Evolutionary conservation across 2,329 filamentous ascomycete genomes (phyloP).

Genomic region (Talaromyces albobiverticillius): DNA sequence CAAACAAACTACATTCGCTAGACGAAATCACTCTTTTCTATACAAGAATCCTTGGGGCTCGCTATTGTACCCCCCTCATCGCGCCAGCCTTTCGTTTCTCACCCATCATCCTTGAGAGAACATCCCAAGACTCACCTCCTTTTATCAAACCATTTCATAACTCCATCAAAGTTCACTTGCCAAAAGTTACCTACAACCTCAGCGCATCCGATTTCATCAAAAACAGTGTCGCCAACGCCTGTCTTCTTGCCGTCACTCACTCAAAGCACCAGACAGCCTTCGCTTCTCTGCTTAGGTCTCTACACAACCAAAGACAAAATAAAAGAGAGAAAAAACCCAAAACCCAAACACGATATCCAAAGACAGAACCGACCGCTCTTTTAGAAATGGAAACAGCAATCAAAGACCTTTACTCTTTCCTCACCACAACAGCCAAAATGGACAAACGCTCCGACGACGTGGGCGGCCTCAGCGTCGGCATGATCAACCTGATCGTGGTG

Average conservation of each 20-base stretch:
- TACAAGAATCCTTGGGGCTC: not conserved
- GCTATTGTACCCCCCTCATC: not conserved
- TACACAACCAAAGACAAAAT: not conserved
- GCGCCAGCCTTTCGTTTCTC: not conserved
- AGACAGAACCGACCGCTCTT: too few relatives aligned
- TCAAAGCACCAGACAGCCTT: not conserved
- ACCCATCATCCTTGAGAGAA: not conserved
- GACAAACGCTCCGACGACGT: not conserved
- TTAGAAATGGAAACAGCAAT: not conserved
- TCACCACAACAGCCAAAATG: conserved; percentile 5
- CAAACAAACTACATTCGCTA: not conserved
- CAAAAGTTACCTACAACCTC: not conserved
- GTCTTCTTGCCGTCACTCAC: not conserved
- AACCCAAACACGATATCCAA: not conserved
- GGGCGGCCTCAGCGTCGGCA: conserved; percentile 10
- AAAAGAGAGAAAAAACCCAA: not conserved
- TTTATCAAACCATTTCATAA: not conserved
- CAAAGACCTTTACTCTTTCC: too few relatives aligned
- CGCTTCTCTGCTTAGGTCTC: not conserved
- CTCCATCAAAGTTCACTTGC: not conserved
- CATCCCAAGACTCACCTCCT: not conserved
- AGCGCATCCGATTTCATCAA: not conserved
- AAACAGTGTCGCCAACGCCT: not conserved
- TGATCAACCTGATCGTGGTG: conserved; percentile 14
- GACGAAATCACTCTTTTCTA: not conserved